Evolutionary conservation across 352 stramenopile genomes (phyloP).

Genomic region (Phytophthora hybrid): DNA sequence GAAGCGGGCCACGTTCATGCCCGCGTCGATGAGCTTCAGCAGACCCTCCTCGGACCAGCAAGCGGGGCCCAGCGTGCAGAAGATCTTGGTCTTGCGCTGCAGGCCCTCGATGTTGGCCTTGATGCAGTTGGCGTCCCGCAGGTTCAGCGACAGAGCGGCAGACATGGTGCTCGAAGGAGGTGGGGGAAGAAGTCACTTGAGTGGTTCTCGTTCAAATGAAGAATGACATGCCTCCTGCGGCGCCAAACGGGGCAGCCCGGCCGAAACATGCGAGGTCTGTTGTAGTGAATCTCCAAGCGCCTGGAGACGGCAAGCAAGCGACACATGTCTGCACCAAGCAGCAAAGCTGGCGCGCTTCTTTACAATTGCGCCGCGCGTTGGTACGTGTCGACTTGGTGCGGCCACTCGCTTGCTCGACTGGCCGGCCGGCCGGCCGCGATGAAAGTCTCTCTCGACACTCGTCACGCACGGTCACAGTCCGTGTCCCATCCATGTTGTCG

Average conservation of each 20-base stretch:
- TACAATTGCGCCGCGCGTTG: too few species aligned
- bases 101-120: constrained; percentile 35
- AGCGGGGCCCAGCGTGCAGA: constrained; percentile 87
- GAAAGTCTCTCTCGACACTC: too few species aligned
- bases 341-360: not conserved
- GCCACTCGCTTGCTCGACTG: too few species aligned
- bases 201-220: constrained; percentile 15
- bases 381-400: too few species aligned
- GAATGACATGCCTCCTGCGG: not conserved
- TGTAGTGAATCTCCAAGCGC: not conserved
- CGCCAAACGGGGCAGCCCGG: not conserved
- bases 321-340: not conserved
- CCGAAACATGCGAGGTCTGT: too few species aligned
- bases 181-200: constrained; percentile 13
- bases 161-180: constrained; percentile 13
- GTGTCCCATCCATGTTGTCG: too few species aligned
- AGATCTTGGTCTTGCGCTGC: constrained; percentile 83
- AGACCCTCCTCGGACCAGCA: constrained; percentile 95
- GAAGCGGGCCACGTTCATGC: constrained; percentile 97
- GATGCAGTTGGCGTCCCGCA: constrained; percentile 24
- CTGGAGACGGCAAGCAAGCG: not conserved
- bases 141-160: constrained; percentile 22
- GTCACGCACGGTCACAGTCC: too few species aligned
- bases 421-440: too few species aligned
- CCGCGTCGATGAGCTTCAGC: constrained; percentile 79